phyloP scores from a whole-genome alignment of 768 basidiomycete species.

The Tylopilus plumbeoviolaceoides region DNA sequence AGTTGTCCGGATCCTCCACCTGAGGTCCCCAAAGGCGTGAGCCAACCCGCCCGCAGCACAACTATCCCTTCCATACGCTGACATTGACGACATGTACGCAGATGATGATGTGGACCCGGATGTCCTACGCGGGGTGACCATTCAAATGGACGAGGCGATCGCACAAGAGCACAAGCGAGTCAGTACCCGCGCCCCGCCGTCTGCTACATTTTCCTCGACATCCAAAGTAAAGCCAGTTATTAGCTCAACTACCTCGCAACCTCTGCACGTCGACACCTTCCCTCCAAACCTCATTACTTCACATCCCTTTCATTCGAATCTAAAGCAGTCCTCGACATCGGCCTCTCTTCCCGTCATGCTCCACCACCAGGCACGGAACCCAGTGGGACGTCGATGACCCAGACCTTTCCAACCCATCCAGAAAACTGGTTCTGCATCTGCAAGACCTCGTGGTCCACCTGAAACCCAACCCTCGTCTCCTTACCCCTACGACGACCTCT shows the following conservation, averaged over 20 bases:
- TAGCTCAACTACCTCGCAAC: constrained; percentile 3
- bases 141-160: constrained; percentile 15
- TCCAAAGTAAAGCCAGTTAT: constrained; percentile 1
- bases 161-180: not conserved
- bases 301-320: constrained; percentile 3
- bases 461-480: constrained; percentile 16
- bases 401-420: constrained; percentile 12
- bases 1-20: constrained; percentile 27
- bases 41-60: constrained; percentile 4
- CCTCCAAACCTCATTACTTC: constrained; percentile 15
- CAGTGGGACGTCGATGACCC: constrained; percentile 33
- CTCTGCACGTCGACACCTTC: constrained; percentile 6
- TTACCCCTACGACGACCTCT: constrained; percentile 34
- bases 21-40: constrained; percentile 10
- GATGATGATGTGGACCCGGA: constrained; percentile 30
- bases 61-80: constrained; percentile 10
- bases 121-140: constrained; percentile 21
- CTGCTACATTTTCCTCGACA: not conserved
- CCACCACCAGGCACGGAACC: constrained; percentile 16
- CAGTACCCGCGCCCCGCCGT: not conserved
- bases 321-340: constrained; percentile 23
- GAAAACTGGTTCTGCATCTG: constrained; percentile 11
- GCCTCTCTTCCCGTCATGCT: constrained; percentile 28
- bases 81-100: constrained; percentile 21
- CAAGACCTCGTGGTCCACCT: not conserved